phyloP scores from a whole-genome alignment of 495 filamentous ascomycete genomes.

The Podospora tetraspora region DNA sequence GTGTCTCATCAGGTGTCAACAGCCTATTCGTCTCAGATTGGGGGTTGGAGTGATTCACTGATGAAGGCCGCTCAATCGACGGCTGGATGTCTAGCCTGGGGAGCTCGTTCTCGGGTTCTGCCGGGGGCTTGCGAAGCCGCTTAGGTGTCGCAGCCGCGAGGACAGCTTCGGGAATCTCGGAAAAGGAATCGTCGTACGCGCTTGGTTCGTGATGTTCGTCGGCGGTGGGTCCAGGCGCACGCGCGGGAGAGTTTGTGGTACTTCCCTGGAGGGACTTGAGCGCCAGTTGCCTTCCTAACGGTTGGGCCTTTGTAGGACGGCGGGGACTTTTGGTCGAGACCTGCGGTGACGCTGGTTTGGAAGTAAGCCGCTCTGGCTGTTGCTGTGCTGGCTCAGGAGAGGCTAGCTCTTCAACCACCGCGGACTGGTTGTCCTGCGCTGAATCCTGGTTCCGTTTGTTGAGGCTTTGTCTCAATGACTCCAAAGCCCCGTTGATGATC shows the following conservation, averaged over 20 bases:
- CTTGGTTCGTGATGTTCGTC: conserved; percentile 18
- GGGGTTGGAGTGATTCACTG: conserved; percentile 32
- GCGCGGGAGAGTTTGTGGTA: conserved; percentile 4
- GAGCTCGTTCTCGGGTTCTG: conserved; percentile 9
- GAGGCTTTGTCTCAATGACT: conserved; percentile 36
- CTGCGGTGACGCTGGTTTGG: conserved; percentile 2
- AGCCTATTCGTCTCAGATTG: conserved; percentile 40
- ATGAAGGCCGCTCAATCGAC: conserved; percentile 34
- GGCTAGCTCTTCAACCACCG: conserved; percentile 5
- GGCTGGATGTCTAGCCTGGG: conserved; percentile 24
- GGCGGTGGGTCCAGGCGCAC: conserved; percentile 15
- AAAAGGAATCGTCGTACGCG: conserved; percentile 49
- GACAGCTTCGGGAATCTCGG: conserved; percentile 43
- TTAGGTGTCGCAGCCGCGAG: conserved; percentile 46
- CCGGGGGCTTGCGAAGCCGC: conserved; percentile 15
- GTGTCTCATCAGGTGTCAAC: conserved; percentile 51
- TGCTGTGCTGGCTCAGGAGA: conserved; percentile 2
- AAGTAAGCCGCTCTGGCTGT: background rate
- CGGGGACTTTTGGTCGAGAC: conserved; percentile 19
- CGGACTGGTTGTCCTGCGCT: background rate
- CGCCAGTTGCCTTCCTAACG: conserved; percentile 22
- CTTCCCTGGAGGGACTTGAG: conserved; percentile 19
- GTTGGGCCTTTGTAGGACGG: conserved; percentile 14
- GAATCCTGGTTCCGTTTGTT: conserved; percentile 13
- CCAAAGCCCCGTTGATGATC: conserved; percentile 42